These are phyloP conservation scores for Russula dissimulans DNA, from an alignment of 768 basidiomycete species.

Conservation along the genomic window DNA sequence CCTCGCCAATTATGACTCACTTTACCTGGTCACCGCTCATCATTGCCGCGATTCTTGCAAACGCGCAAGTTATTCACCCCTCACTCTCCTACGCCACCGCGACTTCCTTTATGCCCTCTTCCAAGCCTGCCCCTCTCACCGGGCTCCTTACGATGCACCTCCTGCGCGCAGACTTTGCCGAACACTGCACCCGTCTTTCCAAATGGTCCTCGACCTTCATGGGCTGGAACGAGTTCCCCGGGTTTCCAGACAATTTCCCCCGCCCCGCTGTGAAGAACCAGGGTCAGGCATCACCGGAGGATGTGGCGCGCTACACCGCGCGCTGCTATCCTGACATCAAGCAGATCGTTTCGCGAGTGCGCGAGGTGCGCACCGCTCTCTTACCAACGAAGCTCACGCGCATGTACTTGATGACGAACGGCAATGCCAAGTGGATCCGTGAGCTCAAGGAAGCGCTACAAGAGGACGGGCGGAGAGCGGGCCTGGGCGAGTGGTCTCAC, in stretches of 20 bases:
- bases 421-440: constrained; percentile 30
- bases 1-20: constrained; percentile 29
- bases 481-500: constrained; percentile 29
- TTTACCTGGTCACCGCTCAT: constrained; percentile 34
- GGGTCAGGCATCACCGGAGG: background rate
- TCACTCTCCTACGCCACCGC: background rate
- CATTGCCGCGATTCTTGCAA: constrained; percentile 26
- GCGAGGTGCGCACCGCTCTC: constrained; percentile 24
- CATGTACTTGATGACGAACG: constrained; percentile 44
- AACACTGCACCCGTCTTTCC: constrained; percentile 33
- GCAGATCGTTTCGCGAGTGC: constrained; percentile 34
- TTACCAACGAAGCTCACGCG: constrained; percentile 25
- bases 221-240: constrained; percentile 37
- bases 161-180: constrained; percentile 37
- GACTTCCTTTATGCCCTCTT: background rate
- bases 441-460: constrained; percentile 30
- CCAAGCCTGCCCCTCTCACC: constrained; percentile 23
- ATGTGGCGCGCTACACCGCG: constrained; percentile 25
- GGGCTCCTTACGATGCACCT: constrained; percentile 42
- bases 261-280: background rate
- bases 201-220: constrained; percentile 28
- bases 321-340: constrained; percentile 36
- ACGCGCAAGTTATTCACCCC: constrained; percentile 22
- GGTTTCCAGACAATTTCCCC: constrained; percentile 31
- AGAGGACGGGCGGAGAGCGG: background rate